Conservation (phyloP, 306 rosid species). For the Abrus pulchellus region DNA sequence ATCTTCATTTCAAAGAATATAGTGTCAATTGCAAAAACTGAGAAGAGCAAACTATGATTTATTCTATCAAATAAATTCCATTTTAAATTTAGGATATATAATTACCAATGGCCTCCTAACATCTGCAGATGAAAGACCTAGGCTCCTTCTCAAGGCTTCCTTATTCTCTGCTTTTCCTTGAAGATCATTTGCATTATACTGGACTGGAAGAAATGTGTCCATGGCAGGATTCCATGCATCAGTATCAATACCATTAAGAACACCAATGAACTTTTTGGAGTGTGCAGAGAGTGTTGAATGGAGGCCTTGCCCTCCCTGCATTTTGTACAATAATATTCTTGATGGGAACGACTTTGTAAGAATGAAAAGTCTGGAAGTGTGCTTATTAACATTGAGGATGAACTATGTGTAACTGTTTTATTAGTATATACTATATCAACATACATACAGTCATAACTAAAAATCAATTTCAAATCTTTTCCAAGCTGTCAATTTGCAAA, state of each 20-base stretch:
- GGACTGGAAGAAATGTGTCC: slow-evolving; percentile 77
- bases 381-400: neutral
- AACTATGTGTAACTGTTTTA: slow-evolving; percentile 1
- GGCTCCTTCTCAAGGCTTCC: slow-evolving; percentile 76
- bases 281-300: slow-evolving; percentile 83
- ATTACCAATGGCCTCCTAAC: slow-evolving; percentile 86
- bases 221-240: slow-evolving; percentile 95
- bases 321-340: slow-evolving; percentile 48
- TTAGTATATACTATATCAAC: neutral
- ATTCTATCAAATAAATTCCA: slow-evolving; percentile 37
- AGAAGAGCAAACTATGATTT: slow-evolving; percentile 22
- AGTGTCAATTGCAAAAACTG: neutral
- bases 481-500: slow-evolving; percentile 29
- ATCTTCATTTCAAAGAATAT: slow-evolving; percentile 31
- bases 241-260: slow-evolving; percentile 93
- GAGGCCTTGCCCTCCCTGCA: slow-evolving; percentile 92
- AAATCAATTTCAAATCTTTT: slow-evolving; percentile 32
- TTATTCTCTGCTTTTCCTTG: slow-evolving; percentile 88
- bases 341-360: slow-evolving; percentile 35
- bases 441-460: slow-evolving; percentile 5
- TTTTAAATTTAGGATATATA: slow-evolving; percentile 42
- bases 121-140: slow-evolving; percentile 77
- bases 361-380: slow-evolving; percentile 27
- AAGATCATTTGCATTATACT: slow-evolving; percentile 83
- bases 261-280: slow-evolving; percentile 85